Base-by-base conservation (phyloP, 139 green algal genomes). In the Monoraphidium neglectum region DNA sequence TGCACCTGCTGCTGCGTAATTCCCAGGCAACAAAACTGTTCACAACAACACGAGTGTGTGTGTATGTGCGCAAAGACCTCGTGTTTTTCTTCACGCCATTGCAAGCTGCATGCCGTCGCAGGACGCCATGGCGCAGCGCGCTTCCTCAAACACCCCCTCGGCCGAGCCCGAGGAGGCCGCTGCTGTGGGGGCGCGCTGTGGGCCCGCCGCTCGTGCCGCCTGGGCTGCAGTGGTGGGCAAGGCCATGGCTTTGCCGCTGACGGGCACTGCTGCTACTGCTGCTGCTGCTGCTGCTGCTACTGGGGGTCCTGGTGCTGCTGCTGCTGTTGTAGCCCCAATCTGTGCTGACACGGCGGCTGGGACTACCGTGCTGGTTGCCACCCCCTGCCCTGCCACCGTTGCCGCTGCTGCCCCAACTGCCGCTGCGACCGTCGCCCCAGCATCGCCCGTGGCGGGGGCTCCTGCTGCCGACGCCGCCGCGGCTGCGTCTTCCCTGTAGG, bases 401-500 rank as follows among this genome's bases (percentile, higher is more conserved):
- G 51, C 51, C 51, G 51, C 51, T 59, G 21, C 15, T 64, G 15
- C 61, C 5, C n/a, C 28, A 4, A 37, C n/a, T 13, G 65, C 43
- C 47, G 33, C 70, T 57, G 36, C 56, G 2, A 65, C 70, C 54
- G 49, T 35, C 64, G 2, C 35, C 28, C 12, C 0, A 49, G 40
- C 64, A 30, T 24, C 36, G 35, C 24, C 66, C 3, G 26, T 46
- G 16, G 40, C 66, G 16, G 40, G 43, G 16, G 24, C 53, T 40
- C 35, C 56, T 68, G 38, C 70, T 46, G 36, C 72, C 72, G 61
- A 43, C 43, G 46, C 61, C 28, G 32, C 72, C 18, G n/a, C n/a
- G n/a, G n/a, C n/a, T n/a, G 46, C 61, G 21, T 78, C 72, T 13
- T 18, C 51, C 28, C 46, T 49, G 68, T 84, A 90, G 12, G 89